phyloP scores from a whole-genome alignment of 2,329 filamentous ascomycete genomes.

The Daldinia eschscholtzii region DNA sequence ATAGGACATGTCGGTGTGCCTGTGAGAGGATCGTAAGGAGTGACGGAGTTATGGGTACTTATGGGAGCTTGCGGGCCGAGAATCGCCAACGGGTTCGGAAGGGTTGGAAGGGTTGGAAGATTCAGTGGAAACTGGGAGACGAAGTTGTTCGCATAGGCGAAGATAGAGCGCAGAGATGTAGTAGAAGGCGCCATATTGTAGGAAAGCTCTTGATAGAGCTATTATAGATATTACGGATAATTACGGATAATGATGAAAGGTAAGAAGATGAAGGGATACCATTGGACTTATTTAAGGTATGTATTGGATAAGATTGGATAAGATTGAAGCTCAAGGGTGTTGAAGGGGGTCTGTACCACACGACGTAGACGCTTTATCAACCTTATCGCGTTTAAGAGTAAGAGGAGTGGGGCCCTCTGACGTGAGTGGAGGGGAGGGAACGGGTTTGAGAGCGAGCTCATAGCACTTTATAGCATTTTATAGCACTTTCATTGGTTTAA shows the following conservation, averaged over 20 bases:
- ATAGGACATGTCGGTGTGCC: conserved; percentile 57
- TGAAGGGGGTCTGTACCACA: not conserved
- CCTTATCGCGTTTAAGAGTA: conserved; percentile 22
- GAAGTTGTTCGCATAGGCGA: conserved; percentile 54
- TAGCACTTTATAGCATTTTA: not conserved
- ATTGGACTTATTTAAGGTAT: conserved; percentile 7
- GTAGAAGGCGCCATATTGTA: conserved; percentile 43
- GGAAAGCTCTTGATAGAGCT: not conserved
- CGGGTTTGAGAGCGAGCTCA: conserved; percentile 3
- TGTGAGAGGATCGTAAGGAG: conserved; percentile 54
- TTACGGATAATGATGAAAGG: not conserved
- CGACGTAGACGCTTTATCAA: not conserved
- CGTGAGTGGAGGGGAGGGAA: conserved; percentile 20
- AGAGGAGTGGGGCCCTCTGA: conserved; percentile 26
- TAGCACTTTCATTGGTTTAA: conserved; percentile 21
- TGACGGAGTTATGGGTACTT: conserved; percentile 38
- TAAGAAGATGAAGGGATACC: not conserved
- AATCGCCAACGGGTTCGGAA: conserved; percentile 46
- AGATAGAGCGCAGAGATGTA: conserved; percentile 50
- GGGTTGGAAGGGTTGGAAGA: conserved; percentile 43
- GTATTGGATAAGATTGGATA: not conserved
- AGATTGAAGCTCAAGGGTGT: conserved; percentile 8
- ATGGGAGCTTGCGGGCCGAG: conserved; percentile 38
- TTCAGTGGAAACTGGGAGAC: conserved; percentile 52
- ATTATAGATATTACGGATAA: not conserved